Conservation (phyloP, 2,329 filamentous ascomycete species). For the Bipolaris sorokiniana region DNA sequence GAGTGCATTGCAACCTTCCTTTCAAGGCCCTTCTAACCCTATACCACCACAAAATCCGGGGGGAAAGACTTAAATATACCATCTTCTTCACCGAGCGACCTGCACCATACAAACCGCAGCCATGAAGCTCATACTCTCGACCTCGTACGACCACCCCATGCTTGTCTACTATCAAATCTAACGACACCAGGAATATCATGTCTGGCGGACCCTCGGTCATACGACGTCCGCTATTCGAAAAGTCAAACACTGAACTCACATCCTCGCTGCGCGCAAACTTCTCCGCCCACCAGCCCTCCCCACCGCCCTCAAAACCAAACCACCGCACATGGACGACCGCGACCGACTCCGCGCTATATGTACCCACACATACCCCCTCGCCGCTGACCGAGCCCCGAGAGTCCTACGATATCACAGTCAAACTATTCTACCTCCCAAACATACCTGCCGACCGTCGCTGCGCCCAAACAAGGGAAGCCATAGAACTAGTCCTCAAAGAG, state of each 20-base stretch:
- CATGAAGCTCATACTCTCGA: conserved; percentile 85
- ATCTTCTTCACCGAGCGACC: not conserved
- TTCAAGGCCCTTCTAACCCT: not conserved
- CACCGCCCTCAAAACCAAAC: conserved; percentile 47
- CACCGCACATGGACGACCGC: conserved; percentile 71
- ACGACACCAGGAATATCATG: conserved; percentile 83
- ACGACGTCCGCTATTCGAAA: conserved; percentile 75
- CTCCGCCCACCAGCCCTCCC: conserved; percentile 70
- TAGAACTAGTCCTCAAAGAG: conserved; percentile 80
- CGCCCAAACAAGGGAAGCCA: conserved; percentile 75
- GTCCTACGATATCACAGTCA: conserved; percentile 93
- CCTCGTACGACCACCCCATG: conserved; percentile 68
- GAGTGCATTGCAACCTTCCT: not conserved
- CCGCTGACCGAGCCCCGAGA: conserved; percentile 79
- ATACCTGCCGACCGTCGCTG: conserved; percentile 69
- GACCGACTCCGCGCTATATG: conserved; percentile 63
- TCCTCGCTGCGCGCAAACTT: conserved; percentile 88
- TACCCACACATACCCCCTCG: conserved; percentile 74
- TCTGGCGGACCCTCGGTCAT: conserved; percentile 82
- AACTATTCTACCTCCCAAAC: conserved; percentile 87
- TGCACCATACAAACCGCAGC: conserved; percentile 42
- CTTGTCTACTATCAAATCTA: conserved; percentile 21
- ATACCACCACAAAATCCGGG: not conserved
- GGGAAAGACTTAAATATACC: not conserved
- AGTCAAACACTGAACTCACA: conserved; percentile 92